Evolutionary conservation across 257 asterid genomes (phyloP).

Genomic region (Nicotiana benthamiana): DNA sequence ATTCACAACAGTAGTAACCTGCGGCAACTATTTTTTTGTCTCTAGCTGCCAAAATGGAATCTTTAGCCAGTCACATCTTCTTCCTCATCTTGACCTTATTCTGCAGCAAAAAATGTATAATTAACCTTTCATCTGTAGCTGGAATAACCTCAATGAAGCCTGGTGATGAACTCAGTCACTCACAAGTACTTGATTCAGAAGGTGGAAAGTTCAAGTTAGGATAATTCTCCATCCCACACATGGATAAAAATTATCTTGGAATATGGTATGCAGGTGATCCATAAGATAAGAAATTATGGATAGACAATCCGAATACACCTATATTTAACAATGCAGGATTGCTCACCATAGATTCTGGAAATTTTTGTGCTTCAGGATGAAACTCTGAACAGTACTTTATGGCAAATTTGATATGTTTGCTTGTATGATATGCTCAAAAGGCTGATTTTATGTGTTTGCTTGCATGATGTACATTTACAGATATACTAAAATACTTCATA

Average conservation of each 20-base stretch:
- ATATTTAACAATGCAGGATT: too few relatives aligned
- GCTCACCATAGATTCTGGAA: too few relatives aligned
- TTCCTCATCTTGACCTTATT: not conserved
- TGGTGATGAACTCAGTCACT: not conserved
- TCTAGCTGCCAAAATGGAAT: not conserved
- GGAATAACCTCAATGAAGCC: constrained; percentile 5
- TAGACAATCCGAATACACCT: constrained; percentile 2
- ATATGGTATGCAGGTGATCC: constrained; percentile 6
- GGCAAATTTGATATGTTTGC: constrained; percentile 42
- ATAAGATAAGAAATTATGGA: not conserved
- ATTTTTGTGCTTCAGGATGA: not conserved
- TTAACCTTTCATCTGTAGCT: not conserved
- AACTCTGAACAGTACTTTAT: not conserved
- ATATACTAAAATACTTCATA: too few relatives aligned
- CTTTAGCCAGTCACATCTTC: not conserved
- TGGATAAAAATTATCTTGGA: not conserved
- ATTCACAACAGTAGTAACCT: too few relatives aligned
- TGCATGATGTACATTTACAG: too few relatives aligned
- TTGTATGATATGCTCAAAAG: too few relatives aligned
- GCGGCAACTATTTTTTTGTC: not conserved
- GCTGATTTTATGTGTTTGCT: too few relatives aligned
- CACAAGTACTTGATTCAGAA: not conserved
- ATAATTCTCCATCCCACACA: not conserved
- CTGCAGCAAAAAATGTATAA: not conserved
- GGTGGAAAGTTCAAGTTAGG: not conserved